Percentiles rank a stretch among this genome's conserved stretches.
phyloP scores from a whole-genome alignment of 202 grass and related monocot species.

The Alloteropsis angusta region DNA sequence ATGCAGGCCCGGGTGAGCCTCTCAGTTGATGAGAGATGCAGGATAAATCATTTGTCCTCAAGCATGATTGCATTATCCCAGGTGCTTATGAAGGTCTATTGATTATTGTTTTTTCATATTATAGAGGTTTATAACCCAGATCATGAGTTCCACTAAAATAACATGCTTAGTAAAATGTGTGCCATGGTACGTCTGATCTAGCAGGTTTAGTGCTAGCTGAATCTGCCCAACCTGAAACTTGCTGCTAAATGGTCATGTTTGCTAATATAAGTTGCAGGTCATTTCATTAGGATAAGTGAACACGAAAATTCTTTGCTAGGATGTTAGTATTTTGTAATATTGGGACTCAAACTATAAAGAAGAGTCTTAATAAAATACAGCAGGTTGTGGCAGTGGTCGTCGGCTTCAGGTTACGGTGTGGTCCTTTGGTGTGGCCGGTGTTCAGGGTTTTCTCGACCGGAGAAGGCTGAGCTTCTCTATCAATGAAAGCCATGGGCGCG shows the following conservation, averaged over 20 bases:
- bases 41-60: slow-evolving; percentile 73
- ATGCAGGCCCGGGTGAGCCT: slow-evolving; percentile 52
- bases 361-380: neutral
- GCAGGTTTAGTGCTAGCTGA: neutral
- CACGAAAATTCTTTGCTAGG: neutral
- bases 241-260: neutral
- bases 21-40: slow-evolving; percentile 66
- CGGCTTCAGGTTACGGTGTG: too few species aligned
- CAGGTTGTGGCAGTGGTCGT: too few species aligned
- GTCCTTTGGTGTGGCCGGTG: too few species aligned
- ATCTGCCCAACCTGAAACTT: neutral
- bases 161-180: neutral
- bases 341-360: neutral
- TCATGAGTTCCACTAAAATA: neutral
- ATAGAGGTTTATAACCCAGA: neutral
- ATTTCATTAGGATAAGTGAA: neutral
- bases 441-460: too few species aligned
- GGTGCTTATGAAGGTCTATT: slow-evolving; percentile 21
- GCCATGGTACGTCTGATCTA: neutral
- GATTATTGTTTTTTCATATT: neutral
- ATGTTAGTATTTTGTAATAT: slow-evolving; percentile 7
- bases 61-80: slow-evolving; percentile 67
- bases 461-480: too few species aligned
- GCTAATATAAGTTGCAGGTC: neutral
- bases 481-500: too few species aligned